Percentiles rank a stretch among this genome's conserved stretches.
Conservation (phyloP, 2,329 filamentous ascomycete species). For the Colletotrichum cordylinicola region DNA sequence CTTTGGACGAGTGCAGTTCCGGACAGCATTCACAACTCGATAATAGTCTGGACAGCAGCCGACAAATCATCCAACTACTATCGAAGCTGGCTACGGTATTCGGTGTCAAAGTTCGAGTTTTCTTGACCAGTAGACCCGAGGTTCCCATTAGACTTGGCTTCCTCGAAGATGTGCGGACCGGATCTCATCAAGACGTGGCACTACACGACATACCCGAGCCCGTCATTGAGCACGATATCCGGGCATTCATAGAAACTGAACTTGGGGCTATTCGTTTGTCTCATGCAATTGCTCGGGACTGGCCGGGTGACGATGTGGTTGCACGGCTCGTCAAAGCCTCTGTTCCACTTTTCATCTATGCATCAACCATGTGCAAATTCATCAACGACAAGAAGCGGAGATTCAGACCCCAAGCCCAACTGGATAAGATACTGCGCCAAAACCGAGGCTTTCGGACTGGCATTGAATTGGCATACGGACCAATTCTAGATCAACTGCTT, state of each 20-base stretch:
- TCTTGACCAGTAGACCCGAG: not conserved
- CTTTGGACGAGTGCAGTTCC: not conserved
- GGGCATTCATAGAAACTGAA: not conserved
- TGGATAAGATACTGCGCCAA: not conserved
- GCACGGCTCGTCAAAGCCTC: not conserved
- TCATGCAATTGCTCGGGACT: not conserved
- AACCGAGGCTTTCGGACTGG: accelerated
- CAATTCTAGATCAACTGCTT: not conserved
- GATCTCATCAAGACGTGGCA: not conserved
- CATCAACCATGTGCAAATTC: not conserved
- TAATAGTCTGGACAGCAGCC: not conserved
- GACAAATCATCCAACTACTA: accelerated
- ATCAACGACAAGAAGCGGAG: not conserved
- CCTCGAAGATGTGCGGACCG: not conserved
- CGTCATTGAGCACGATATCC: not conserved
- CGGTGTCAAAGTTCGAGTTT: not conserved
- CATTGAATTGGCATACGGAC: accelerated
- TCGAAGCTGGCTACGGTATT: not conserved
- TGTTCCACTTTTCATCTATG: not conserved
- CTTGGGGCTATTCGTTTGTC: accelerated
- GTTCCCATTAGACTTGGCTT: not conserved
- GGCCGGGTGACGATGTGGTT: not conserved
- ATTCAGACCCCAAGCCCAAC: not conserved
- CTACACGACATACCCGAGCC: not conserved
- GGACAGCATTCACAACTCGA: not conserved